These are phyloP conservation scores for Clitoria ternatea DNA, from an alignment of 306 rosid species.

Conservation along the genomic window DNA sequence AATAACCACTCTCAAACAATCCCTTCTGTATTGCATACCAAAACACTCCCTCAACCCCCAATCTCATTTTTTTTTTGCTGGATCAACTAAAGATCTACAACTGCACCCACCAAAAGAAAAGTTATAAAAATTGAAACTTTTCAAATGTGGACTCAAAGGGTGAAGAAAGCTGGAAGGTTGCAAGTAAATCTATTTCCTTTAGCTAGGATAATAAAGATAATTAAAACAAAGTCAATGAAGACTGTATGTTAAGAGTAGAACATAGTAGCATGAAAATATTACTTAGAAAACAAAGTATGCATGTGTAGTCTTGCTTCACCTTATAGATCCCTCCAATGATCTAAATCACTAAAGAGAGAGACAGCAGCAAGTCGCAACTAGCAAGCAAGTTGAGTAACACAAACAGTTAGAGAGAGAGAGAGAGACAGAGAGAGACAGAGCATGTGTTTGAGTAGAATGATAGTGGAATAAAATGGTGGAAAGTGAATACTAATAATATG, in stretches of 20 bases:
- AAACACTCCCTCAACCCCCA: not conserved
- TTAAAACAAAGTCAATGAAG: not conserved
- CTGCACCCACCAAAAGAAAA: not conserved
- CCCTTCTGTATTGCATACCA: not conserved
- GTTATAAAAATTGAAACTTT: conserved; percentile 14
- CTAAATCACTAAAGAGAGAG: not conserved
- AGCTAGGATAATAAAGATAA: not conserved
- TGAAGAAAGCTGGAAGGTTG: not conserved
- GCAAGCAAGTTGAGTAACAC: not conserved
- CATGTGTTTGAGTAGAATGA: not conserved
- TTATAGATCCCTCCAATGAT: conserved; percentile 16
- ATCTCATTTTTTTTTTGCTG: not conserved
- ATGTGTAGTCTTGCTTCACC: not conserved
- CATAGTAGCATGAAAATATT: not conserved
- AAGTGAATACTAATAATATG: not conserved
- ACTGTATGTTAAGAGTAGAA: not conserved
- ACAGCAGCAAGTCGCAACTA: not conserved
- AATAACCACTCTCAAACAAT: not conserved
- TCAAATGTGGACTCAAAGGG: not conserved
- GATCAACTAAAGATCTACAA: conserved; percentile 33
- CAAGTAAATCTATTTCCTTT: conserved; percentile 5
- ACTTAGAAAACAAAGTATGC: not conserved
- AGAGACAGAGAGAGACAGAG: not conserved
- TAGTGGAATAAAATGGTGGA: not conserved
- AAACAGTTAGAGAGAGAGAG: conserved; percentile 7